Percentiles rank a stretch among this genome's conserved stretches.
Evolutionary conservation across 768 basidiomycete species (phyloP).

Genomic region (Pisolithus sp.): DNA sequence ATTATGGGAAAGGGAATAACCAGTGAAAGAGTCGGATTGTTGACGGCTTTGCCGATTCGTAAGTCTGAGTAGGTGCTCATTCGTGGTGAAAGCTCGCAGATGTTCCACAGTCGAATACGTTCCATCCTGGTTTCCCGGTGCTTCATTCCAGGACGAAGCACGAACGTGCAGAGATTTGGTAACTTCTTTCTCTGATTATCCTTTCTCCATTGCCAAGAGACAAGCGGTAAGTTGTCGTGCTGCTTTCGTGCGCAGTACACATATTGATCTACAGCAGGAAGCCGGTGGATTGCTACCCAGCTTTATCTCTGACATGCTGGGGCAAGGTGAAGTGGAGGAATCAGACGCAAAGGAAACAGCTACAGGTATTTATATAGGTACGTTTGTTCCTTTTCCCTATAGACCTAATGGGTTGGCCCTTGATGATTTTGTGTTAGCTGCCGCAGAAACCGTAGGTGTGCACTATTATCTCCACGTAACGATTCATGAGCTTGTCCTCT

Average conservation of each 20-base stretch:
- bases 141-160: not conserved
- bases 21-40: conserved; percentile 17
- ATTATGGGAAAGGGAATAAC: conserved; percentile 12
- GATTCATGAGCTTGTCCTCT: not conserved
- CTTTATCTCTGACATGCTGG: too few species aligned
- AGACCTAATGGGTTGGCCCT: too few species aligned
- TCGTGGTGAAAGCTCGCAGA: not conserved
- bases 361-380: too few species aligned
- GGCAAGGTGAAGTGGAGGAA: too few species aligned
- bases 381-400: too few species aligned
- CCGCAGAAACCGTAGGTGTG: conserved; percentile 19
- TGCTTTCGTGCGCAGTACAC: too few species aligned
- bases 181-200: not conserved
- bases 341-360: too few species aligned
- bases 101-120: conserved; percentile 18
- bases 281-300: too few species aligned
- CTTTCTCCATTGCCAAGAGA: conserved; percentile 4
- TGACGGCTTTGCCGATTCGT: conserved; percentile 24
- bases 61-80: conserved; percentile 3
- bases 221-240: too few species aligned
- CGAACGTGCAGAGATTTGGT: not conserved
- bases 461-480: not conserved
- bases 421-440: conserved; percentile 20
- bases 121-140: too few species aligned
- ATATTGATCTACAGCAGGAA: too few species aligned